Percentiles rank a stretch among this genome's conserved stretches.
phyloP scores from a whole-genome alignment of 257 asterid genomes.

The Solanum piurae region DNA sequence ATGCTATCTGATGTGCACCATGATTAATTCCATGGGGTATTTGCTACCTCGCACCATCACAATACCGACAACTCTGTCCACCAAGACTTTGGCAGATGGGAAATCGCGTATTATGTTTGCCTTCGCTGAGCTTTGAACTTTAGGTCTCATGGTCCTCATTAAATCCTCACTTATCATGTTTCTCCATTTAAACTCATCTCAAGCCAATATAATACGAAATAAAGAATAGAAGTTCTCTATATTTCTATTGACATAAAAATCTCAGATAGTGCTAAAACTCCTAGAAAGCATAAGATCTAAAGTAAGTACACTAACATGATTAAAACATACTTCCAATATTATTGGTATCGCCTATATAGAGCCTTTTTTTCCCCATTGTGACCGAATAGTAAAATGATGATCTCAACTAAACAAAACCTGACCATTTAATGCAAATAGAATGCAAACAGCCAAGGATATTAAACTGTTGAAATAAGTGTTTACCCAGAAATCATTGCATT shows the following conservation, averaged over 20 bases:
- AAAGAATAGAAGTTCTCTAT: neutral
- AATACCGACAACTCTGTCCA: neutral
- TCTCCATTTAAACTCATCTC: neutral
- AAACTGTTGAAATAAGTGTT: neutral
- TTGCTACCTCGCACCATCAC: neutral
- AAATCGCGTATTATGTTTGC: neutral
- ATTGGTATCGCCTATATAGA: neutral
- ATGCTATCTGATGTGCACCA: neutral
- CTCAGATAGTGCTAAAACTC: neutral
- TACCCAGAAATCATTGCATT: slow-evolving; percentile 89
- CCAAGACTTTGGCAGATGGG: neutral
- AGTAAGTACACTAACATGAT: neutral
- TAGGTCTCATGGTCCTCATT: neutral
- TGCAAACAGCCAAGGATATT: neutral
- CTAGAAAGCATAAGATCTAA: neutral
- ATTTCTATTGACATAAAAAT: neutral
- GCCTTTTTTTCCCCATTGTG: neutral
- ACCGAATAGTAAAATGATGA: neutral
- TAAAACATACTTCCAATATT: neutral
- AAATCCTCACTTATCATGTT: neutral
- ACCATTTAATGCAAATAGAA: neutral
- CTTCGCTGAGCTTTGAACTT: neutral
- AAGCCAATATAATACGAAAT: neutral
- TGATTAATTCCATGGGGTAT: neutral
- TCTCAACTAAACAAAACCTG: neutral